These are phyloP conservation scores for Monosiga brevicollis DNA, from an alignment of 78 protist genomes.

Conservation along the genomic window DNA sequence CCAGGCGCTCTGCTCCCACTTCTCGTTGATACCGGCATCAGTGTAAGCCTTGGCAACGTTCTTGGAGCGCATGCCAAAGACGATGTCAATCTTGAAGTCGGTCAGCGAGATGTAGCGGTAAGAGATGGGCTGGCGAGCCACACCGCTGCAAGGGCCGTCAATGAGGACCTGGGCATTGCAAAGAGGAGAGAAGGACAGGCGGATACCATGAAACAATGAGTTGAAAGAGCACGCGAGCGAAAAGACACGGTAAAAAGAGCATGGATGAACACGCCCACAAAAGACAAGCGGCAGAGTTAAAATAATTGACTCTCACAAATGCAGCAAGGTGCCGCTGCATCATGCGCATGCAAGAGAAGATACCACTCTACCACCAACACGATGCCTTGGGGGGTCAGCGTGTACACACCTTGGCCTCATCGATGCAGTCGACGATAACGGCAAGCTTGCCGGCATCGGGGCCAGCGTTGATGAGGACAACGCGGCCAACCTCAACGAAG, in stretches of 20 bases:
- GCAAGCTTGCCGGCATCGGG: constrained; percentile 23
- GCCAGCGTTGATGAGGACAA: constrained; percentile 28
- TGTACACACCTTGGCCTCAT: constrained; percentile 14
- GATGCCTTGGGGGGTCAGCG: too few species aligned
- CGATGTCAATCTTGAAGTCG: not conserved
- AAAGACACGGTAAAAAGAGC: too few species aligned
- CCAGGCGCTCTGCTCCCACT: not conserved
- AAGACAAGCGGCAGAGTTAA: too few species aligned
- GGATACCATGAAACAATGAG: too few species aligned
- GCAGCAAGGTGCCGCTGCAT: too few species aligned
- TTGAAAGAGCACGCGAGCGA: too few species aligned
- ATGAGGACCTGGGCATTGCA: constrained; percentile 11
- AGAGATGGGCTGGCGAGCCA: not conserved
- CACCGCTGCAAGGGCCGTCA: constrained; percentile 18
- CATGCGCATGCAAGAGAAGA: too few species aligned
- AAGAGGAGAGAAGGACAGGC: too few species aligned
- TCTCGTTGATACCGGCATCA: not conserved
- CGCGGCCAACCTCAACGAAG: constrained; percentile 27
- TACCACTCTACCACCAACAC: too few species aligned
- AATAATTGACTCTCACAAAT: too few species aligned
- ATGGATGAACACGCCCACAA: too few species aligned
- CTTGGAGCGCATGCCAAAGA: not conserved
- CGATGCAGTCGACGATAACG: constrained; percentile 16
- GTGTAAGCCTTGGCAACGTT: not conserved
- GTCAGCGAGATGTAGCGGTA: constrained; percentile 16